Base-by-base conservation (phyloP, 306 rosid genomes). In the Crotalaria pallida region DNA sequence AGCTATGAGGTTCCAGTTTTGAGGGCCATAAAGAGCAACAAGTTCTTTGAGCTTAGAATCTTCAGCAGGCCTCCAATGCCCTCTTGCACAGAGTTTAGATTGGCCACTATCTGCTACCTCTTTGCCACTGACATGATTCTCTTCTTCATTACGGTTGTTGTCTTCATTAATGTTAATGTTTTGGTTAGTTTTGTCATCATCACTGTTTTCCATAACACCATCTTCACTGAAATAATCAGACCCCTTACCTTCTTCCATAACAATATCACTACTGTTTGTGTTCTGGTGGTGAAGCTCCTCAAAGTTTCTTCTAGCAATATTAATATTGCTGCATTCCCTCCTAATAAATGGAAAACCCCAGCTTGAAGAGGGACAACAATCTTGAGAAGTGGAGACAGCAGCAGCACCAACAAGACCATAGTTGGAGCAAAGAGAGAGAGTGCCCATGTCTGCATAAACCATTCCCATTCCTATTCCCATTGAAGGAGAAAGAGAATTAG, bases 11-110 rank as follows among this genome's bases (percentile, higher is more conserved):
- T 95, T 95, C 99, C 99, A 95, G 74, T 95, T 95, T 55, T 95
- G 99, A 67, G 99, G 97, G 49, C 99, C 99, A 77, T 91, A 95
- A 29, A 87, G 91, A 43, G 96, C 82, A 0, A 95, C 99, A 26
- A 95, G 96, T 29, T 95, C 99, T 79, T 89, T 95, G 18, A 95
- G 87, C 88, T 91, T 95, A 10, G 96, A 56, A 69, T 95, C 99
- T 78, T 95, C 99, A 3, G 97, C 99, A 5, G 99, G 99, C 64
- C 99, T 83, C 99, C 99, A 95, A 84, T 95, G 99, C 17, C 99
- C 99, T 82, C 99, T 91, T 45, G 92, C 88, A 82, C 96, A 89
- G 3, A 89, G 92, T 56, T 84, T 95, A 17, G 92, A 84, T 69
- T 88, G 98, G 4, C 84, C 96, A 45, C 65, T 72, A 60, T 65